phyloP scores from a whole-genome alignment of 2,329 filamentous ascomycete genomes.

The Sclerotinia sclerotiorum region DNA sequence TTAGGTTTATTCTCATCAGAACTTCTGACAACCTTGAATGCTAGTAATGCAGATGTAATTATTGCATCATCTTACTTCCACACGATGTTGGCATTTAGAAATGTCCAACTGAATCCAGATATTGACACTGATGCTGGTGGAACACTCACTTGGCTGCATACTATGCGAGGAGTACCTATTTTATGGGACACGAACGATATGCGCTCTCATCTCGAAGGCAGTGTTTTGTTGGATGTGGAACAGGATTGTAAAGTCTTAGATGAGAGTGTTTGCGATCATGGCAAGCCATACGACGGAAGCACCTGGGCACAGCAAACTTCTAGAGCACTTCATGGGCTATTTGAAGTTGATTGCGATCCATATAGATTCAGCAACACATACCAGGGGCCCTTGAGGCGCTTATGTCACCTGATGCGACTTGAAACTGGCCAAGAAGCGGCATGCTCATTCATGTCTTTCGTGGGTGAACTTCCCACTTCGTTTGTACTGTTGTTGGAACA shows the following conservation, averaged over 20 bases:
- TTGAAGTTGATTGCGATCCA: background rate
- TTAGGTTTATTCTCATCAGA: conserved; percentile 11
- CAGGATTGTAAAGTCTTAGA: background rate
- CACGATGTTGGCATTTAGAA: conserved; percentile 22
- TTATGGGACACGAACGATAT: conserved; percentile 5
- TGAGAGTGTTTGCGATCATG: background rate
- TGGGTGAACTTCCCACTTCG: conserved; percentile 10
- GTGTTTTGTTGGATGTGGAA: conserved; percentile 3
- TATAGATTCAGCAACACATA: background rate
- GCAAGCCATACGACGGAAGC: background rate
- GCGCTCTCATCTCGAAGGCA: background rate
- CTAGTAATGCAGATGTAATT: conserved; percentile 12
- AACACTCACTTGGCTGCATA: background rate
- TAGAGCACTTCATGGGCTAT: background rate
- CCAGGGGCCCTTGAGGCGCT: background rate
- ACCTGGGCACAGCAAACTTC: background rate
- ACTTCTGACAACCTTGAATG: background rate
- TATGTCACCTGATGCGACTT: conserved; percentile 7
- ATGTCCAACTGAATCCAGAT: background rate
- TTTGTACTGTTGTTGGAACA: conserved; percentile 18
- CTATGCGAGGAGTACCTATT: conserved; percentile 5
- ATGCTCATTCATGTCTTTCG: conserved; percentile 19
- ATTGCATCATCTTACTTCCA: conserved; percentile 18
- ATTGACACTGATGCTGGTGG: background rate
- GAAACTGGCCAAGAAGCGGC: background rate